Conservation (phyloP, 108 stramenopile genomes). For the Cyclotella baltica region DNA sequence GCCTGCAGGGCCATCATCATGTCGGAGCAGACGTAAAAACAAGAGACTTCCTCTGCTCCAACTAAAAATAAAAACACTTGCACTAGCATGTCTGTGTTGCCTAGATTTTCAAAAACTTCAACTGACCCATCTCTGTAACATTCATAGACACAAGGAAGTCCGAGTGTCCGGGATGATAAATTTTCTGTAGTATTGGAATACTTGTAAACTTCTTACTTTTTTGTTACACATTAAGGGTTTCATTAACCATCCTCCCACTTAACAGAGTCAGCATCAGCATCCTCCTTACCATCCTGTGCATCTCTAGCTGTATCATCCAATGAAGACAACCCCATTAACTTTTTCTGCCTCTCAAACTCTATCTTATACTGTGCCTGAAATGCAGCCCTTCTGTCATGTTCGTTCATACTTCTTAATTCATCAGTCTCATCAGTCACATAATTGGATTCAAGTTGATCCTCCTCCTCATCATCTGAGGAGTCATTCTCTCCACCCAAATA, state of each 20-base stretch:
- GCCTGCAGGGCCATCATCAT: no score
- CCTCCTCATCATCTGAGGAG: slow-evolving; percentile 51
- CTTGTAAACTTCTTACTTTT: no score
- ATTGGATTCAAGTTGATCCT: slow-evolving; percentile 33
- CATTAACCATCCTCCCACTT: slow-evolving; percentile 58
- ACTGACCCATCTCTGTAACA: no score
- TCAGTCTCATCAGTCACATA: slow-evolving; percentile 65
- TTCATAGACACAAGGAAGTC: no score
- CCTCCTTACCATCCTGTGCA: slow-evolving; percentile 27
- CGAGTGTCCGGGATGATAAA: no score
- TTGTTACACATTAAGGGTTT: no score
- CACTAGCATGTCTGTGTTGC: no score
- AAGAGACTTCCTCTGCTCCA: no score
- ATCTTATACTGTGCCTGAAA: slow-evolving; percentile 84
- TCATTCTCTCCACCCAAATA: slow-evolving; percentile 55
- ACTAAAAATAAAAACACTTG: no score
- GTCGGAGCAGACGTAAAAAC: no score
- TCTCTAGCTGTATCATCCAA: slow-evolving; percentile 14
- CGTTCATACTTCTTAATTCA: slow-evolving; percentile 59
- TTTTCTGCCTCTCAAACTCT: slow-evolving; percentile 71
- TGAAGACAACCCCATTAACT: slow-evolving; percentile 39
- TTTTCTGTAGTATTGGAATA: no score
- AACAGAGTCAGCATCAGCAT: slow-evolving; percentile 31
- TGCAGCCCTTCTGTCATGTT: slow-evolving; percentile 67
- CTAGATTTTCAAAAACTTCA: no score